Percentiles rank a stretch among this genome's conserved stretches.
Evolutionary conservation across 306 rosid species (phyloP).

Genomic region (Cotoneaster glaucophyllus): DNA sequence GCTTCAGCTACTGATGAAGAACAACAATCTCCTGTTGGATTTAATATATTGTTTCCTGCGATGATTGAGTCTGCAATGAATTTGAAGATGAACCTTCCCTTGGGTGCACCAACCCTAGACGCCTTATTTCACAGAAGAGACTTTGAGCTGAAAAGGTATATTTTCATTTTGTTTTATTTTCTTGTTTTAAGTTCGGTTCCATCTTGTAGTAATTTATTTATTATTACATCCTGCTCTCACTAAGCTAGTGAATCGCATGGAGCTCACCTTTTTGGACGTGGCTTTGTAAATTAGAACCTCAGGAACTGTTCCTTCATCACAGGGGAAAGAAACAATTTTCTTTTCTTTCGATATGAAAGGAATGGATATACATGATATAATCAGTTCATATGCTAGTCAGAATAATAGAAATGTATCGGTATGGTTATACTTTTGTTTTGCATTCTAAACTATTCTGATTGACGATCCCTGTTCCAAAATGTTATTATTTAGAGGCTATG

Average conservation of each 20-base stretch:
- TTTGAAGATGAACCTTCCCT: constrained; percentile 46
- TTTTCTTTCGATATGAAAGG: neutral
- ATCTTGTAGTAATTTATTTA: neutral
- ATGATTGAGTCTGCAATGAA: constrained; percentile 49
- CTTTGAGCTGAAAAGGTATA: constrained; percentile 50
- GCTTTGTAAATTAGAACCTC: neutral
- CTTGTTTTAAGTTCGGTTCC: neutral
- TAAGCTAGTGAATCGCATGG: neutral
- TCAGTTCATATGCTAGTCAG: neutral
- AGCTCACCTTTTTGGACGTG: neutral
- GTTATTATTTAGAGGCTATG: constrained; percentile 29
- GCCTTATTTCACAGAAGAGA: constrained; percentile 50
- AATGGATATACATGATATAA: neutral
- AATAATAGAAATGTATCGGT: neutral
- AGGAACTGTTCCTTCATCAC: neutral
- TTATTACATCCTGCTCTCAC: neutral
- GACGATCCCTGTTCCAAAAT: constrained; percentile 1
- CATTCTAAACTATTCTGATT: neutral
- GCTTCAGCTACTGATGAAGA: constrained; percentile 54
- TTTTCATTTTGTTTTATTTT: neutral
- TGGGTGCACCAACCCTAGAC: constrained; percentile 34
- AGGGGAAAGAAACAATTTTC: neutral
- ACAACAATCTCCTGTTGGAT: constrained; percentile 65
- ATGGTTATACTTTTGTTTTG: neutral
- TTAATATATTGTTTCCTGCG: constrained; percentile 58